phyloP scores from a whole-genome alignment of 2,329 filamentous ascomycete species.

The Penicillium griseofulvum region DNA sequence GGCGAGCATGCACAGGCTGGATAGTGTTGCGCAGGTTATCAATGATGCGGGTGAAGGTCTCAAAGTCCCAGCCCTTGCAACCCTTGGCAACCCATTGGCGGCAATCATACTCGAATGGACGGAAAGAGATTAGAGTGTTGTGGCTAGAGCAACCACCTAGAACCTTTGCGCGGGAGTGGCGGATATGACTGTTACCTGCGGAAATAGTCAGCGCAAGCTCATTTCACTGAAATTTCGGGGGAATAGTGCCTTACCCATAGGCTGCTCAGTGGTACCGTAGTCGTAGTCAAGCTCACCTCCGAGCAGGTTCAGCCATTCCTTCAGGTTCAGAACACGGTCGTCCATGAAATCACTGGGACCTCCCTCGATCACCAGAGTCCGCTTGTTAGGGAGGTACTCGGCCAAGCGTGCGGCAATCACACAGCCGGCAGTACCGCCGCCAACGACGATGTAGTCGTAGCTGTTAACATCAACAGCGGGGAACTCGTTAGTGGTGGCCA shows the following conservation, averaged over 20 bases:
- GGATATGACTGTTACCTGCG: conserved; percentile 82
- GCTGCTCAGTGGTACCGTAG: conserved; percentile 85
- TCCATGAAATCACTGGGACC: conserved; percentile 88
- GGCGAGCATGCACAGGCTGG: conserved; percentile 79
- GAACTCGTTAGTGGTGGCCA: conserved; percentile 66
- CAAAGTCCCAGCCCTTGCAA: conserved; percentile 82
- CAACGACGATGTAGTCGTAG: conserved; percentile 83
- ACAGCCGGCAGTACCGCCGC: conserved; percentile 82
- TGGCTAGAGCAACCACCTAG: conserved; percentile 89
- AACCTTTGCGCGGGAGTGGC: conserved; percentile 88
- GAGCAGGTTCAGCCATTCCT: conserved; percentile 80
- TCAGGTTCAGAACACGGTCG: conserved; percentile 79
- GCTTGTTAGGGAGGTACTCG: conserved; percentile 79
- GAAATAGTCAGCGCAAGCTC: conserved; percentile 7
- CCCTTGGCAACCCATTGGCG: conserved; percentile 79
- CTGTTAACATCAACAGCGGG: conserved; percentile 61
- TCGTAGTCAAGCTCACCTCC: conserved; percentile 89
- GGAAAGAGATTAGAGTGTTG: conserved; percentile 91
- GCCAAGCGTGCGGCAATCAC: conserved; percentile 77
- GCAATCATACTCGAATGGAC: conserved; percentile 85
- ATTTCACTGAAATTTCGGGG: not conserved
- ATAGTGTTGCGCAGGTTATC: conserved; percentile 87
- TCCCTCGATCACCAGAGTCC: conserved; percentile 79
- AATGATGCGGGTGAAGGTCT: conserved; percentile 75
- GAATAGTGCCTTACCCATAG: conserved; percentile 57